These are phyloP conservation scores for Citrus sp. DNA, from an alignment of 345 rosid species.

Conservation along the genomic window DNA sequence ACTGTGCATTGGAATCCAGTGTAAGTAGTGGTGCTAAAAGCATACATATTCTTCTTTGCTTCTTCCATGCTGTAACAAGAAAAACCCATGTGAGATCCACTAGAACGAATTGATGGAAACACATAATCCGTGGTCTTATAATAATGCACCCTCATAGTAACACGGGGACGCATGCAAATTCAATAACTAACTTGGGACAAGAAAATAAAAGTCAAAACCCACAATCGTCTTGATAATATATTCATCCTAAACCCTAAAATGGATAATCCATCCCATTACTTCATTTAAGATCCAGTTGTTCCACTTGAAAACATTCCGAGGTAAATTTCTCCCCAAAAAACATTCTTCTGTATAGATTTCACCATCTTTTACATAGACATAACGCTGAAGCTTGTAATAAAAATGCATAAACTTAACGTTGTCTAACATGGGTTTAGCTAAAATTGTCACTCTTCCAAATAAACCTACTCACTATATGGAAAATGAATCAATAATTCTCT, in stretches of 20 bases:
- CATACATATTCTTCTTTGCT: slow-evolving; percentile 95
- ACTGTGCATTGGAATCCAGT: slow-evolving; percentile 95
- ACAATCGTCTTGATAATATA: neutral
- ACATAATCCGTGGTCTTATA: neutral
- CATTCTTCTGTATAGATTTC: neutral
- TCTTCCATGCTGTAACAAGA: slow-evolving; percentile 73
- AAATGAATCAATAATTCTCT: neutral
- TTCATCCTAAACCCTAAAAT: neutral
- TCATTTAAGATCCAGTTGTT: neutral
- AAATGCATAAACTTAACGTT: neutral
- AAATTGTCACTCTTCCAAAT: neutral
- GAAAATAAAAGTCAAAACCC: neutral
- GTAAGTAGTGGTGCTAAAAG: slow-evolving; percentile 89
- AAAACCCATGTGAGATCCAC: neutral
- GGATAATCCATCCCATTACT: neutral
- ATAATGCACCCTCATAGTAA: neutral
- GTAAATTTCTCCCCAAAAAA: neutral
- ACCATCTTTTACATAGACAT: neutral
- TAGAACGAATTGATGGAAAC: neutral
- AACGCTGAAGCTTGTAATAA: neutral
- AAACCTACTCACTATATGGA: neutral
- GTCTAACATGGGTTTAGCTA: neutral
- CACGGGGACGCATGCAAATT: neutral
- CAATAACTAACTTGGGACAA: neutral
- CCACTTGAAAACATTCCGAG: neutral